These are phyloP conservation scores for Lupinus albus DNA, from an alignment of 306 rosid genomes.

Conservation along the genomic window DNA sequence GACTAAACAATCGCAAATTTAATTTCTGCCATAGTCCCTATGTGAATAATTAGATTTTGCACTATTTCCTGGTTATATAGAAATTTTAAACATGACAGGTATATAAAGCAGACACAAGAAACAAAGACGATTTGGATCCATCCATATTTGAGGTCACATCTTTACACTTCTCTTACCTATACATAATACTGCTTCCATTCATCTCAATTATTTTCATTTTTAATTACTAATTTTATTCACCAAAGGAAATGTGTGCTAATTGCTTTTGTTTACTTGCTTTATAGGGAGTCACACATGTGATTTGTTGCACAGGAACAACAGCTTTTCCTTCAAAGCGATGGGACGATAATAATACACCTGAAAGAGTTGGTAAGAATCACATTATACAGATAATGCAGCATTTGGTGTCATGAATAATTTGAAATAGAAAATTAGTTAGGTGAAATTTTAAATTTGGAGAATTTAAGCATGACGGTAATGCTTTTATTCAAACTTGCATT, in stretches of 20 bases:
- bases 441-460: slow-evolving; percentile 22
- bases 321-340: slow-evolving; percentile 95
- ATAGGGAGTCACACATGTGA: slow-evolving; percentile 94
- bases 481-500: too few relatives aligned
- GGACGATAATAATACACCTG: slow-evolving; percentile 90
- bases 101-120: slow-evolving; percentile 80
- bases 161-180: not conserved
- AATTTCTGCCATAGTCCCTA: not conserved
- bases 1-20: slow-evolving; percentile 3
- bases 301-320: slow-evolving; percentile 95
- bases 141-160: slow-evolving; percentile 74
- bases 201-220: slow-evolving; percentile 11
- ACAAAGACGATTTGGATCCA: slow-evolving; percentile 68
- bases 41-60: slow-evolving; percentile 15
- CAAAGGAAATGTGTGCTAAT: slow-evolving; percentile 22
- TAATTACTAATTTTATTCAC: slow-evolving; percentile 1
- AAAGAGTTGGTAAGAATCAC: slow-evolving; percentile 75
- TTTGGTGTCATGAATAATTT: slow-evolving; percentile 26
- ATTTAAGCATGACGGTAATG: slow-evolving; percentile 17
- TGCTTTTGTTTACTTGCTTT: slow-evolving; percentile 38
- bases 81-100: slow-evolving; percentile 60
- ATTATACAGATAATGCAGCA: not conserved
- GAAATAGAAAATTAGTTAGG: slow-evolving; percentile 35
- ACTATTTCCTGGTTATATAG: slow-evolving; percentile 32
- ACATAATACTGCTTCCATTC: slow-evolving; percentile 13